Conservation (phyloP, 345 rosid species). For the Anacardium occidentale region DNA sequence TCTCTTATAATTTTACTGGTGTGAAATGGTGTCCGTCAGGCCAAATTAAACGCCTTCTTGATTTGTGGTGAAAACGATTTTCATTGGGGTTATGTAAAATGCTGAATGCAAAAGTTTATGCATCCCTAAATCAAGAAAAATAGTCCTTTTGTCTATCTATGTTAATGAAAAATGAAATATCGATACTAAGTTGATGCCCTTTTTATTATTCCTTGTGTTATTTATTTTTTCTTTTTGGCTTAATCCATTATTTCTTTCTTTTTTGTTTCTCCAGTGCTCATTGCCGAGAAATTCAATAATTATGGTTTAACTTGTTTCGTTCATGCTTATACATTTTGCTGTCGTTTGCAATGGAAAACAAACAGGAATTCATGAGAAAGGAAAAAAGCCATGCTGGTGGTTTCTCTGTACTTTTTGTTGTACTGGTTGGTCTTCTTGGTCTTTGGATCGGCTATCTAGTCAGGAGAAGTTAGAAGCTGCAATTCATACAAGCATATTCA, state of each 20-base stretch:
- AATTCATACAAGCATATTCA: not conserved
- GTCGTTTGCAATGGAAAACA: not conserved
- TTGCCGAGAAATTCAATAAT: not conserved
- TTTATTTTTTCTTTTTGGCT: not conserved
- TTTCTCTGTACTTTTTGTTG: constrained; percentile 42
- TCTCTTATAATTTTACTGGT: too few relatives aligned
- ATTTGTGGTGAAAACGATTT: too few relatives aligned
- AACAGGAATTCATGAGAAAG: constrained; percentile 63
- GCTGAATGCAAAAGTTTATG: not conserved
- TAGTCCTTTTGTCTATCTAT: not conserved
- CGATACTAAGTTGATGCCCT: not conserved
- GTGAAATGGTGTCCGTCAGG: too few relatives aligned
- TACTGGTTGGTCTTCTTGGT: constrained; percentile 61
- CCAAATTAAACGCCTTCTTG: too few relatives aligned
- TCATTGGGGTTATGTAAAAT: not conserved
- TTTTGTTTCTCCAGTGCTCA: not conserved
- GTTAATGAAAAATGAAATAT: not conserved
- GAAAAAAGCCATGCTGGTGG: constrained; percentile 47
- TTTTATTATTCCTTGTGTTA: not conserved
- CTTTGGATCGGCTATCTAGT: constrained; percentile 53
- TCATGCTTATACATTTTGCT: not conserved
- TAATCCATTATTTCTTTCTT: not conserved
- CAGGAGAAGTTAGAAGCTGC: constrained; percentile 34
- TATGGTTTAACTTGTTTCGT: not conserved
- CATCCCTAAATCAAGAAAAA: not conserved